Conservation (phyloP, 345 rosid species). For the Arabidopsis suecica region DNA sequence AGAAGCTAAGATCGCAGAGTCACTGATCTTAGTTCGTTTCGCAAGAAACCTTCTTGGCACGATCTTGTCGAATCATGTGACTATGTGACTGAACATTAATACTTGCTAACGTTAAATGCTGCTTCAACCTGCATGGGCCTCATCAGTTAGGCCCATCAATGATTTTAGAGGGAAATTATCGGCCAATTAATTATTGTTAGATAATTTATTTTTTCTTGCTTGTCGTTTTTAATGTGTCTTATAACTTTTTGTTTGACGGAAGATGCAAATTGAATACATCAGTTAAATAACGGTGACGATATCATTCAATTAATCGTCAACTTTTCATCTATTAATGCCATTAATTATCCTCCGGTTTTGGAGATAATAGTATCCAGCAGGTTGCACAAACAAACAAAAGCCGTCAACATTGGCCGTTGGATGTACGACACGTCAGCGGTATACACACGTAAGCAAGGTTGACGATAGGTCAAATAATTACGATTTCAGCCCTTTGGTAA, state of each 20-base stretch:
- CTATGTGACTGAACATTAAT: neutral
- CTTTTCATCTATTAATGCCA: no score
- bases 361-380: no score
- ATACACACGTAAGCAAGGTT: neutral
- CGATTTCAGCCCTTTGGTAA: neutral
- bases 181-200: neutral
- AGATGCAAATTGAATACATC: no score
- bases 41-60: neutral
- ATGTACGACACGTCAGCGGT: slow-evolving; percentile 20
- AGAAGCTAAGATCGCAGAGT: neutral
- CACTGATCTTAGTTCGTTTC: neutral
- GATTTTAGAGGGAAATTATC: neutral
- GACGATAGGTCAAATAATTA: neutral
- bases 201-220: no score
- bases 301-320: no score
- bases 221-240: no score
- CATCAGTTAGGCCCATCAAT: neutral
- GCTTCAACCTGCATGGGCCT: neutral
- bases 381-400: no score
- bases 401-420: slow-evolving; percentile 5
- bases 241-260: no score
- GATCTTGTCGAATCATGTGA: neutral
- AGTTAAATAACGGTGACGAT: neutral
- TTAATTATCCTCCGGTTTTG: no score
- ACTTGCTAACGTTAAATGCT: neutral